Conservation (phyloP, 345 rosid genomes). For the Aurinia saxatilis region DNA sequence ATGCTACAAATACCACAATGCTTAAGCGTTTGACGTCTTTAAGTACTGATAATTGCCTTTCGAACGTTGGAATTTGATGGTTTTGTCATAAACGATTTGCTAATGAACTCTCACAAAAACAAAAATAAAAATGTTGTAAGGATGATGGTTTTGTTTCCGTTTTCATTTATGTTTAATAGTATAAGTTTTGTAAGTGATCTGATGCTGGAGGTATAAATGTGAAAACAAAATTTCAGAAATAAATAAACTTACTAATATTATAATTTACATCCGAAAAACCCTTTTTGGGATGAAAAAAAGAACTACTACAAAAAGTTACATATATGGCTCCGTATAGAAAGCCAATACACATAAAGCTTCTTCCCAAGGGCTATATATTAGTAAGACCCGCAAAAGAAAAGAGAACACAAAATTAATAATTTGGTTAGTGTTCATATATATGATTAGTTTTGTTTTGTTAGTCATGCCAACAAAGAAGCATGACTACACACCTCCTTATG, state of each 20-base stretch:
- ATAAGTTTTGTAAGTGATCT: too few relatives aligned
- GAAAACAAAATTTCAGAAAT: neutral
- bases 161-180: too few relatives aligned
- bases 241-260: neutral
- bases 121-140: too few relatives aligned
- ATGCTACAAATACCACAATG: too few relatives aligned
- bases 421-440: neutral
- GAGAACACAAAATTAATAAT: neutral
- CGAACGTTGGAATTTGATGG: too few relatives aligned
- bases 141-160: too few relatives aligned
- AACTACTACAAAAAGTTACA: neutral
- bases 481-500: slow-evolving; percentile 77
- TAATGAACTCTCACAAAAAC: too few relatives aligned
- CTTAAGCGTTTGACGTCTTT: too few relatives aligned
- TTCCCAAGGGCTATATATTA: slow-evolving; percentile 11
- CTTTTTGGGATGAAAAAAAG: slow-evolving; percentile 8
- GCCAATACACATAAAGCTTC: slow-evolving; percentile 15
- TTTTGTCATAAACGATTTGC: too few relatives aligned
- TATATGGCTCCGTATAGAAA: slow-evolving; percentile 7
- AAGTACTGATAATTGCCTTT: too few relatives aligned
- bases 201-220: neutral
- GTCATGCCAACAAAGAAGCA: slow-evolving; percentile 85
- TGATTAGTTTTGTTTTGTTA: slow-evolving; percentile 21
- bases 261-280: slow-evolving; percentile 14
- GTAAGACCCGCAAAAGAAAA: neutral